These are phyloP conservation scores for Sherardia arvensis DNA, from an alignment of 257 asterid genomes.

Conservation along the genomic window DNA sequence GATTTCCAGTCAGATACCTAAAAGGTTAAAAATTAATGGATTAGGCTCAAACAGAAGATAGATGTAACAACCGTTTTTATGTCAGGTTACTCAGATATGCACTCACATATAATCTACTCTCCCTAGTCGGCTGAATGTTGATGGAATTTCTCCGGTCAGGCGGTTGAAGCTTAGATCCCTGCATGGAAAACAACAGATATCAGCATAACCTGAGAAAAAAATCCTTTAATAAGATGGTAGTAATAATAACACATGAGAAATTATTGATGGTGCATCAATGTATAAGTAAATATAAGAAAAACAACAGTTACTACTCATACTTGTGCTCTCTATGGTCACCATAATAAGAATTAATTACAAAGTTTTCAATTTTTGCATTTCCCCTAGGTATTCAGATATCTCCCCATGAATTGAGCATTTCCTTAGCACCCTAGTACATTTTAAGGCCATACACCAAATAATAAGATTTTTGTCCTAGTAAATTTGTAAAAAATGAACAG, in stretches of 20 bases:
- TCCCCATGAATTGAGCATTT: slow-evolving; percentile 57
- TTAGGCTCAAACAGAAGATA: slow-evolving; percentile 4
- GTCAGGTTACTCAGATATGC: slow-evolving; percentile 16
- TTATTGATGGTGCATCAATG: not conserved
- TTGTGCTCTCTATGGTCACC: not conserved
- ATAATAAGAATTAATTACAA: slow-evolving; percentile 35
- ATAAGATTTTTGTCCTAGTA: not conserved
- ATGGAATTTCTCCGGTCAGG: slow-evolving; percentile 64
- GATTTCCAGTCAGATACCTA: slow-evolving; percentile 75
- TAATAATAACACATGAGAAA: not conserved
- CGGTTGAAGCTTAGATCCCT: slow-evolving; percentile 87
- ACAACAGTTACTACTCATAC: not conserved
- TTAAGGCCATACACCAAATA: not conserved
- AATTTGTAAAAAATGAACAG: not conserved
- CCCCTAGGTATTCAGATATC: slow-evolving; percentile 55
- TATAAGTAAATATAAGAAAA: not conserved
- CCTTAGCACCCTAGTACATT: slow-evolving; percentile 49
- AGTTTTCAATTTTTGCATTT: slow-evolving; percentile 53
- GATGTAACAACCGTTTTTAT: slow-evolving; percentile 11
- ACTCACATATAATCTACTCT: slow-evolving; percentile 73
- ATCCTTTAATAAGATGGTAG: not conserved
- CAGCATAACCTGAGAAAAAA: not conserved
- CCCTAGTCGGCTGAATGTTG: slow-evolving; percentile 30
- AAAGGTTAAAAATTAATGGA: slow-evolving; percentile 1
- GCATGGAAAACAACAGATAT: slow-evolving; percentile 12